Evolutionary conservation across 495 filamentous ascomycete species (phyloP), one percentile per base, ranked within the genome.

Genomic region (Hyaloscypha hepaticicola): DNA sequence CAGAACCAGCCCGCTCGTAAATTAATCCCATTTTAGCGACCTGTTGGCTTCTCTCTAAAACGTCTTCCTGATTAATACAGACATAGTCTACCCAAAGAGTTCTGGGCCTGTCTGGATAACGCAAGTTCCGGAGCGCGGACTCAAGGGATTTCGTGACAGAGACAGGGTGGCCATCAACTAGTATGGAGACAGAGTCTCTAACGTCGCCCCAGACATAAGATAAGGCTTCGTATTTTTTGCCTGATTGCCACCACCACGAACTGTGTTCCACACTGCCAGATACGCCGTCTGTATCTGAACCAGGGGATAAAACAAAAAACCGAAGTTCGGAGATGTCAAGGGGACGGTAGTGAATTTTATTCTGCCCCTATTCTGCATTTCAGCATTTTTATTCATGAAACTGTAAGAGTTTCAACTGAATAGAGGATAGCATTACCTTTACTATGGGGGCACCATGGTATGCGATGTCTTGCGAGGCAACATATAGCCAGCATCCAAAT

Each of bases 101-200:
- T 9, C 58, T 28, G 21, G 24, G 22, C 5, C 27, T 70, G 50
- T 66, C 60, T 45, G 25, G 34, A 2, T 70, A 70, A 14, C 69
- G 64, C 11, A 73, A 53, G 41, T 60, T 69, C 2, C 55, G 64
- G 55, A 75, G 63, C 29, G 55, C 55, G 5, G 55, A 28, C n/a
- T 58, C 25, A 22, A 58, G 55, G 26, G 25, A 29, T 27, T 33
- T 58, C 21, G 55, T 58, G 12, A 58, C 55, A 29, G 25, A 33
- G 55, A 58, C 29, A 26, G 55, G 27, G 55, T 22, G 25, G 25
- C 55, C 55, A 19, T n/a, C 29, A 58, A 28, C 25, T 16, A 58
- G 55, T 21, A 58, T 33, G 8, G 53, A 3, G 16, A 26, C 26
- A 5, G 53, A 27, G 14, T 27, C 22, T 27, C 16, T 16, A 5